phyloP scores from a whole-genome alignment of 352 stramenopile genomes.

The Pelagophyceae sp. region DNA sequence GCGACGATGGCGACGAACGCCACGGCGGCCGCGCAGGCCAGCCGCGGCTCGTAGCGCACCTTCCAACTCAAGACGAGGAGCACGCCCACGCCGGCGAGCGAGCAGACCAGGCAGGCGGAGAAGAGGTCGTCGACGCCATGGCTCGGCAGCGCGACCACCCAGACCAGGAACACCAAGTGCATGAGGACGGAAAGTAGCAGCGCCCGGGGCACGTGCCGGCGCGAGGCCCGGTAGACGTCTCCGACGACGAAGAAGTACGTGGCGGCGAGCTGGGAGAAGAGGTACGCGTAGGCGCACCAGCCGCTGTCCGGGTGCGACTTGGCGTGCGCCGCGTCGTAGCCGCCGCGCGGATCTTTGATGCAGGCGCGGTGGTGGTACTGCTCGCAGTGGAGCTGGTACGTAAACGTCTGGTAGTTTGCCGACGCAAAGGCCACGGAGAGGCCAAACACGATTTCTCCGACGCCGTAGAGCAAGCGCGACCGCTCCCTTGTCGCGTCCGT shows the following conservation, averaged over 20 bases:
- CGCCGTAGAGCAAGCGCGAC: neutral
- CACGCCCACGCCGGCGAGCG: neutral
- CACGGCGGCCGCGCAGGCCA: neutral
- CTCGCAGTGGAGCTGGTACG: neutral
- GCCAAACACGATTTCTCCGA: neutral
- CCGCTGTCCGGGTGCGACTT: neutral
- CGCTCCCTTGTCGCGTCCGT: neutral
- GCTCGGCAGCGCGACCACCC: too few relatives aligned
- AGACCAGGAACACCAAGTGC: neutral
- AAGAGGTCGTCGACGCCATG: neutral
- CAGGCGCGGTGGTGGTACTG: neutral
- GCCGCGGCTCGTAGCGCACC: neutral
- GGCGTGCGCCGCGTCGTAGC: neutral
- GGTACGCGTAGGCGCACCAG: neutral
- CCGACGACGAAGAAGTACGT: neutral
- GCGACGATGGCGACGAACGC: neutral
- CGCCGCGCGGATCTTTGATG: neutral
- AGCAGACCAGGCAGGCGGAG: neutral
- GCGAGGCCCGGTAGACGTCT: neutral
- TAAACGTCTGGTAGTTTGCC: neutral
- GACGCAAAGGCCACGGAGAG: neutral
- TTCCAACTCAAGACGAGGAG: neutral
- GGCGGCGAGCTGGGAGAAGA: neutral
- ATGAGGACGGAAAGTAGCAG: neutral
- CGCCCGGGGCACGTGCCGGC: neutral